These are phyloP conservation scores for Fusarium zealandicum DNA, from an alignment of 2,329 filamentous ascomycete genomes.

Conservation along the genomic window DNA sequence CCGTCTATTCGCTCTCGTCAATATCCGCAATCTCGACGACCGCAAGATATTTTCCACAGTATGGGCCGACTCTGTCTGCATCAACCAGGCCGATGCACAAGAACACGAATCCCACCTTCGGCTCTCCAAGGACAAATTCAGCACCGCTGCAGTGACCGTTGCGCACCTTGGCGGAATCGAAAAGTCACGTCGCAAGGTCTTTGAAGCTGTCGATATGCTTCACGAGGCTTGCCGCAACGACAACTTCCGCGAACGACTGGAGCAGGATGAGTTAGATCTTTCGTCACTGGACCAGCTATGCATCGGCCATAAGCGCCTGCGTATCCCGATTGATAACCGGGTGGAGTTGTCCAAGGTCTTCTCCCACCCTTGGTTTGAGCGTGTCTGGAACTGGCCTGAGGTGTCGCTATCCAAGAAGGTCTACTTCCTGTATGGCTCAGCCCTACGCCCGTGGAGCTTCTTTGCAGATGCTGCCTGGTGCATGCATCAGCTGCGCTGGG, in stretches of 20 bases:
- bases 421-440: constrained; percentile 9
- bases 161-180: constrained; percentile 7
- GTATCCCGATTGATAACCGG: constrained; percentile 6
- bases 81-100: constrained; percentile 8
- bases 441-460: constrained; percentile 8
- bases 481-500: constrained; percentile 11
- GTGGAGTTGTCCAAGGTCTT: constrained; percentile 11
- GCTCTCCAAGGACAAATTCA: constrained; percentile 10
- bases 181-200: constrained; percentile 12
- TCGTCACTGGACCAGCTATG: constrained; percentile 11
- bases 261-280: constrained; percentile 6
- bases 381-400: constrained; percentile 12
- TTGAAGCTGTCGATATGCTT: constrained; percentile 11
- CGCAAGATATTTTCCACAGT: constrained; percentile 12
- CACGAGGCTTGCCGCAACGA: constrained; percentile 9
- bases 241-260: constrained; percentile 4
- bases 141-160: constrained; percentile 7
- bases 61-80: constrained; percentile 7
- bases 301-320: constrained; percentile 7
- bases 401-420: constrained; percentile 15
- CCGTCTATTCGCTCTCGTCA: constrained; percentile 7
- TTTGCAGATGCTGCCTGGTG: constrained; percentile 11
- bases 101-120: constrained; percentile 7
- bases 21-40: constrained; percentile 11
- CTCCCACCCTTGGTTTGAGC: constrained; percentile 9